Conservation (phyloP, 2,329 filamentous ascomycete species). For the Aureobasidium subglaciale region DNA sequence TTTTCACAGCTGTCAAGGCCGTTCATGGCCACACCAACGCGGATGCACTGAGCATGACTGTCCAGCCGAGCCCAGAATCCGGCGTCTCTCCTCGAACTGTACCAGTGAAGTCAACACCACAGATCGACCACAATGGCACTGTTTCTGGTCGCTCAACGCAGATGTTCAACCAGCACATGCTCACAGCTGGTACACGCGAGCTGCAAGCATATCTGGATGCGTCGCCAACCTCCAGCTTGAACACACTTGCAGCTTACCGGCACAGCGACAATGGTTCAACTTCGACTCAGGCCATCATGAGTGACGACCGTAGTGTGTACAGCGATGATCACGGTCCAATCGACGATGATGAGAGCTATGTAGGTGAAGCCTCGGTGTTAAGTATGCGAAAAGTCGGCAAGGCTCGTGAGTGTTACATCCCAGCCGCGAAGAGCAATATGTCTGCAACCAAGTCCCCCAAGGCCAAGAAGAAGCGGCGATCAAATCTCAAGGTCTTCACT, state of each 20-base stretch:
- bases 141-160: slow-evolving; percentile 5
- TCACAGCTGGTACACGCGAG: slow-evolving; percentile 1
- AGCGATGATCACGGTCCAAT: not conserved
- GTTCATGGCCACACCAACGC: not conserved
- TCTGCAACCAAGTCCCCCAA: not conserved
- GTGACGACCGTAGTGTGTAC: not conserved
- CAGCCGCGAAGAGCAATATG: not conserved
- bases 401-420: slow-evolving; percentile 3
- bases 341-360: not conserved
- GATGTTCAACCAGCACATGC: slow-evolving; percentile 8
- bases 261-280: not conserved
- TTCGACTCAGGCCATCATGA: not conserved
- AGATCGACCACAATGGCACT: not conserved
- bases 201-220: slow-evolving; percentile 4
- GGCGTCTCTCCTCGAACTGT: not conserved
- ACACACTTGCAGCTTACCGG: not conserved
- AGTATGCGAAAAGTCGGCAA: slow-evolving; percentile 5
- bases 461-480: not conserved
- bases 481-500: not conserved
- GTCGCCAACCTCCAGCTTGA: not conserved
- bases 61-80: not conserved
- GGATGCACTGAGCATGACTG: not conserved
- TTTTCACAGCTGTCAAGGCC: not conserved
- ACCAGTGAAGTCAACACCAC: not conserved
- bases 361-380: not conserved